Evolutionary conservation across 2,329 filamentous ascomycete genomes (phyloP).

Genomic region (Diaporthe caulivora): DNA sequence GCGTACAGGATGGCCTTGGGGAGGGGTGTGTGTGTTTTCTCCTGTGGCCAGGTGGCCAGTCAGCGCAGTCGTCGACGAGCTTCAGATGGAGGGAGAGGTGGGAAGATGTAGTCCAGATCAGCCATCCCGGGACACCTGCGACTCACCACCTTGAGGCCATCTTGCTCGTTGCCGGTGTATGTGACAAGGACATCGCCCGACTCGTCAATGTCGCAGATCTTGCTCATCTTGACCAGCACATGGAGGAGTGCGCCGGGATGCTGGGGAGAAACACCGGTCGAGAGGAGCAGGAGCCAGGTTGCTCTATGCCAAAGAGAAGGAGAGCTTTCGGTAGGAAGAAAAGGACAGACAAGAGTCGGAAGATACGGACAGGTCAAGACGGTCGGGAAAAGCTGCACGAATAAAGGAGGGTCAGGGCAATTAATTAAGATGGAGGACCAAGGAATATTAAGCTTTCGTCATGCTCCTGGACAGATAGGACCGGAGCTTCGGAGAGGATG

Average conservation of each 20-base stretch:
- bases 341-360: not conserved
- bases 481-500: not conserved
- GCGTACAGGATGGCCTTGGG: slow-evolving; percentile 69
- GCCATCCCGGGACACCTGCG: not conserved
- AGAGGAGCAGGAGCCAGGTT: not conserved
- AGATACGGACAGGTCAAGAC: not conserved
- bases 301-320: not conserved
- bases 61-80: not conserved
- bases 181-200: slow-evolving; percentile 54
- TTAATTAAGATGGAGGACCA: not conserved
- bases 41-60: slow-evolving; percentile 41
- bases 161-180: slow-evolving; percentile 45
- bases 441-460: slow-evolving; percentile 27
- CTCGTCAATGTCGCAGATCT: slow-evolving; percentile 52
- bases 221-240: slow-evolving; percentile 45
- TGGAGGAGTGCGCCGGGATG: not conserved
- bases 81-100: not conserved
- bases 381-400: not conserved
- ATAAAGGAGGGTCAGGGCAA: slow-evolving; percentile 12
- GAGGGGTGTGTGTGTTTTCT: slow-evolving; percentile 51
- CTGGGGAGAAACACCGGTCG: not conserved
- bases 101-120: not conserved
- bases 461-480: not conserved
- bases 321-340: not conserved
- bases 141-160: slow-evolving; percentile 45